phyloP scores from a whole-genome alignment of 371 early-diverging fungal species.

The Mucor indicus region DNA sequence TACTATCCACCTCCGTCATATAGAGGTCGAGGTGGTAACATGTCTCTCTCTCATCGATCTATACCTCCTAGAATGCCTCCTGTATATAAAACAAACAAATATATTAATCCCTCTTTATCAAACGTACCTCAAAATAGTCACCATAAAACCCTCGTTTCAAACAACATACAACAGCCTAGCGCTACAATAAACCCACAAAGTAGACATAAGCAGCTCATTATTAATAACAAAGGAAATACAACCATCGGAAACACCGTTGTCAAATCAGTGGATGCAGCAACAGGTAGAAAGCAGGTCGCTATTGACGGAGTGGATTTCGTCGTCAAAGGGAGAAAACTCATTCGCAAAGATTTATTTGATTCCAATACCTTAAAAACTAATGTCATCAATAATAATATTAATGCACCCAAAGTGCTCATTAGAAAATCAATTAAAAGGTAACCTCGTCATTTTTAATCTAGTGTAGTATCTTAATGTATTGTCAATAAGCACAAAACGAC shows the following conservation, averaged over 20 bases:
- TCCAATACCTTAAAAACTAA: constrained; percentile 5
- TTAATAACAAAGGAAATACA: constrained; percentile 8
- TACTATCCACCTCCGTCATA: neutral
- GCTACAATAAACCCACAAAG: constrained; percentile 1
- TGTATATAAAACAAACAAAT: constrained; percentile 1
- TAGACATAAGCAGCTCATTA: constrained; percentile 12
- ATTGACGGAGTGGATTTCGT: constrained; percentile 43
- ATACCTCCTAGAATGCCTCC: constrained; percentile 3
- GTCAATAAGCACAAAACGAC: neutral
- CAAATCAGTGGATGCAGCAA: constrained; percentile 6
- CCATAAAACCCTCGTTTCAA: neutral
- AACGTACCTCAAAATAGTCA: neutral
- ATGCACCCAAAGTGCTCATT: constrained; percentile 15
- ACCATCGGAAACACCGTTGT: constrained; percentile 5
- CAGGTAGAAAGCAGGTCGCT: constrained; percentile 34
- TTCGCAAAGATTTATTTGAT: constrained; percentile 31
- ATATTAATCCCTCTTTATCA: too few species aligned
- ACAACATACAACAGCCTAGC: neutral
- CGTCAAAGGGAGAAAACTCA: constrained; percentile 41
- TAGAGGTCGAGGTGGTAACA: neutral
- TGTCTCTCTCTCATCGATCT: neutral
- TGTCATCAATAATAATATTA: neutral
- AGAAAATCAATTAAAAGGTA: constrained; percentile 20
- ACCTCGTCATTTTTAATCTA: neutral
- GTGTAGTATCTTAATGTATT: neutral